Evolutionary conservation across 768 basidiomycete species (phyloP), one percentile per base, ranked within the genome.

Genomic region (Suillus subluteus): DNA sequence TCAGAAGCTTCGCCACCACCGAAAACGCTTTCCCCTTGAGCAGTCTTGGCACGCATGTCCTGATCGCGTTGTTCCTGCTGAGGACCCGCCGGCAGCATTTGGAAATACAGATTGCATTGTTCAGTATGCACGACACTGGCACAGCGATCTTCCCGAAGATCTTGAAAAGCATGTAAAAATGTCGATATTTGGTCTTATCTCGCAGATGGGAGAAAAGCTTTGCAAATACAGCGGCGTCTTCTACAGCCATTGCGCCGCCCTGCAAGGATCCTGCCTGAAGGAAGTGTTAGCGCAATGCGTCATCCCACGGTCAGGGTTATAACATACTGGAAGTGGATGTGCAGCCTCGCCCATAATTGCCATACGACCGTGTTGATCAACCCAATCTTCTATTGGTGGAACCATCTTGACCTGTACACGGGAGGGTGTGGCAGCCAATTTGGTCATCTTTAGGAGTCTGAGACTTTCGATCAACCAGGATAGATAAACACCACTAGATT

Each of bases 291-390:
- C 32, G 55, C 54, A 61, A 55, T 21, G 41, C 43, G 41, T 46
- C 16, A 18, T 30, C 58, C 30, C 18, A 40, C 43, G 30, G 48
- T 12, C 12, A 62, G 23, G 23, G 32, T 52, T 23, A 68, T 67
- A 30, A 6, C 78, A 65, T 69, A 85, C 88, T 72, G 85, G 76
- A 43, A 86, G 74, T 16, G 87, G 85, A 73, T 89, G 87, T 0
- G 85, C 87, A 2, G 87, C 87, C 63, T 88, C 86, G 59, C 88
- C 89, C n/a, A 88, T 80, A 18, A 89, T 74, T 18, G 85, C 81
- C 26, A 85, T 74, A 61, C 81, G 78, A 9, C 83, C 84, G 23
- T 74, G 73, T 13, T 82, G 78, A 69, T 87, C 86, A 7, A 84
- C 82, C 76, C 85, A 82, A 58, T 78, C 81, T 38, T 87, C 84